Evolutionary conservation across 176 grass and related monocot genomes (phyloP), one percentile per base, ranked within the genome.

Genomic region (Cenchrus purpureus): DNA sequence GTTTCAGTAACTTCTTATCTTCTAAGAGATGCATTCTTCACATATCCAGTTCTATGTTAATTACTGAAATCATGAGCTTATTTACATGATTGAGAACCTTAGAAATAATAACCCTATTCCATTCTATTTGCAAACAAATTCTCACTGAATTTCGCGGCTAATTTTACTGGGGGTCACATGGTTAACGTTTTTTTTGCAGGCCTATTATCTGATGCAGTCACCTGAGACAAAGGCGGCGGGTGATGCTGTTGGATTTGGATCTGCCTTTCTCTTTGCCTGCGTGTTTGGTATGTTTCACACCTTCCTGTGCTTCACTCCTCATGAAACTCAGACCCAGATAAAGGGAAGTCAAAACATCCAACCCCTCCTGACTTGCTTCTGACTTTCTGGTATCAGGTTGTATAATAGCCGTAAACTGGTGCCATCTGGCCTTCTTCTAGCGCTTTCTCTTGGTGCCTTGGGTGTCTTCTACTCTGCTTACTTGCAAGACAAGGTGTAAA

Each of bases 171-270:
- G 1, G 43, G 29, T 34, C 14, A 71, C 77, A 61, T 78, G 45
- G 4, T 14, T 83, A 20, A 42, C 32, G n/a, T 83, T 19, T 46
- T 63, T 46, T 63, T 43, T 83, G 28, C 34, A 99, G 97, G 61
- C 91, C 28, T 96, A 92, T 92, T 99, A 96, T 91, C 79, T 94
- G 48, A 91, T 96, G 93, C 93, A 99, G 77, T 96, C 91, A 49
- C 87, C 93, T 59, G 97, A 94, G 61, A 96, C 93, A 7, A 94
- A 91, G 78, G 86, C 79, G 54, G 45, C 85, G 8, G 88, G 93
- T 5, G 84, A 92, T 20, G 91, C 90, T 63, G 68, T 96, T 72
- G 93, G 97, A 73, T 99, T 99, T 53, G 97, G 93, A 50, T 94
- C 93, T 40, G 90, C 93, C 77, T 91, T 99, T 78, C 68, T 99